Evolutionary conservation across 1,284 basidiomycete genomes (phyloP), one percentile per base, ranked within the genome.

Genomic region (Cutaneotrichosporon sp.): DNA sequence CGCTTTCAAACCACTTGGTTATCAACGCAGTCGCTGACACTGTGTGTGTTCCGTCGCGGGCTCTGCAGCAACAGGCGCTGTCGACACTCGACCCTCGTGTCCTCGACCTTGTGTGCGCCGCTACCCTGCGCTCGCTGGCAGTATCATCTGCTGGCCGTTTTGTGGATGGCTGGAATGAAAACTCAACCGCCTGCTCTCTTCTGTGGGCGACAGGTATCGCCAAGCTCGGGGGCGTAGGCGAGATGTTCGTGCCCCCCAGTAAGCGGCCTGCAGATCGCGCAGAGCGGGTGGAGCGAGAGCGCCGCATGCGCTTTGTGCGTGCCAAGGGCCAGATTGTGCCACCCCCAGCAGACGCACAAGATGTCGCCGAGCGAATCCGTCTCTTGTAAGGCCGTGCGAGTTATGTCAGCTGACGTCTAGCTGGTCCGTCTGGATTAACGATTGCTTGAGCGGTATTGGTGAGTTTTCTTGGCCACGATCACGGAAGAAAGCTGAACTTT

Each of bases 81-180:
- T 43, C 65, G 0, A 51, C 51, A 17, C 55, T 63, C 22, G 67
- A 74, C 38, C 46, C 58, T 3, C 60, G 68, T 3, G 38, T 70
- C 4, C 44, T 74, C 25, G 74, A 75, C 42, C 43, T 67, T 14
- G 59, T 70, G 8, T 60, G 64, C 4, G 66, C 65, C 0, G 60
- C 60, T 8, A 46, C 49, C 3, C 54, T 72, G 7, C 57, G 70
- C 0, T 55, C 64, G 1, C 51, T 54, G 12, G 43, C 51, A 4
- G 53, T 63, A 14, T 60, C 60, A n/a, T 39, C 54, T 3, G 49
- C 63, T 7, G 66, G 67, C 1, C 59, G 65, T 22, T 62, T 67
- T 24, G 55, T 72, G 5, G 72, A 74, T 47, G 67, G 62, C 3
- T 71, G 66, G 69, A 61, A 55, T 10, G 68, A 74, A 25, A 53